Conservation (phyloP, 805 yeast genomes). For the Candida saitoana region DNA sequence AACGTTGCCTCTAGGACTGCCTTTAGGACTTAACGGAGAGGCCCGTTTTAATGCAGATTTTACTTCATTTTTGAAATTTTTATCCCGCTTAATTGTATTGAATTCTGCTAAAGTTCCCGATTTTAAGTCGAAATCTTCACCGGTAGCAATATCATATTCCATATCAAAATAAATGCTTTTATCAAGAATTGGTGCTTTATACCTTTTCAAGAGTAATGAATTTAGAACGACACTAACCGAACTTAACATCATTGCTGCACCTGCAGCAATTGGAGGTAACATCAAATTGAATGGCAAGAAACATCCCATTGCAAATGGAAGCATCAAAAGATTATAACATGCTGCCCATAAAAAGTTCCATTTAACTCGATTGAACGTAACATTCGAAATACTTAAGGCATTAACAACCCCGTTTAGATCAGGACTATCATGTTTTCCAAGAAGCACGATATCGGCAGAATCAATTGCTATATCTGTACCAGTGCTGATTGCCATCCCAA, state of each 20-base stretch:
- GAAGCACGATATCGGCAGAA: slow-evolving; percentile 87
- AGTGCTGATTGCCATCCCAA: slow-evolving; percentile 87
- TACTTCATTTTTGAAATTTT: neutral
- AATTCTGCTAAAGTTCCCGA: slow-evolving; percentile 23
- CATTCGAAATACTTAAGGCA: slow-evolving; percentile 64
- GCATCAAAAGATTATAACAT: slow-evolving; percentile 75
- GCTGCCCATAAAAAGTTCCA: slow-evolving; percentile 85
- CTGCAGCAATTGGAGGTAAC: slow-evolving; percentile 85
- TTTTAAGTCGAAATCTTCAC: slow-evolving; percentile 22
- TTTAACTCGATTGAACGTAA: slow-evolving; percentile 70
- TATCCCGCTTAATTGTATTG: slow-evolving; percentile 9
- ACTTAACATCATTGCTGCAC: slow-evolving; percentile 89
- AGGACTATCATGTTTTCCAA: slow-evolving; percentile 35
- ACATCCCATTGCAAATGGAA: slow-evolving; percentile 95
- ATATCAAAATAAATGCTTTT: slow-evolving; percentile 9
- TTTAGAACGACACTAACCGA: slow-evolving; percentile 84
- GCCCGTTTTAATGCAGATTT: neutral
- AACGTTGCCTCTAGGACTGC: neutral
- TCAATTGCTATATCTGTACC: slow-evolving; percentile 97
- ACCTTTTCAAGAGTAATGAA: slow-evolving; percentile 66
- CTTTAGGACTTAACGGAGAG: neutral
- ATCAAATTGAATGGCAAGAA: slow-evolving; percentile 71
- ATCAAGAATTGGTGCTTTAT: slow-evolving; percentile 41
- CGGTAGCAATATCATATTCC: slow-evolving; percentile 19
- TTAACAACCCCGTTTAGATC: slow-evolving; percentile 50